Evolutionary conservation across 805 yeast species (phyloP).

Genomic region (Metschnikowia peoriensis): DNA sequence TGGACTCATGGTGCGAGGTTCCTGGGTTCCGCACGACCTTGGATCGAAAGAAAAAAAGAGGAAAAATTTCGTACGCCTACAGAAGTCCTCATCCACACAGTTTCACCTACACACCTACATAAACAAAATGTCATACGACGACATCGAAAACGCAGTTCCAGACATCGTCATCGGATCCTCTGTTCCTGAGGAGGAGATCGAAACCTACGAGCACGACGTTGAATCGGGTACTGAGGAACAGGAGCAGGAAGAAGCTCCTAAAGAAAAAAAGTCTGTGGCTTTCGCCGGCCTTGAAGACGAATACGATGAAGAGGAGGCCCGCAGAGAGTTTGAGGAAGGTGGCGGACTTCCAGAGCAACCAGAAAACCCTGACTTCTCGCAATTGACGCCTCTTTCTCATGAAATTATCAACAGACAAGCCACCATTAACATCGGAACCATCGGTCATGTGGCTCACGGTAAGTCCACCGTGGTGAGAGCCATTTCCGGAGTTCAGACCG

Average conservation of each 20-base stretch:
- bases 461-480: constrained; percentile 92
- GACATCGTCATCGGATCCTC: constrained; percentile 72
- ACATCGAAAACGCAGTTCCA: constrained; percentile 82
- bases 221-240: constrained; percentile 47
- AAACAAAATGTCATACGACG: constrained; percentile 61
- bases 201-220: constrained; percentile 52
- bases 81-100: neutral
- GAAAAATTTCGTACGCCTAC: constrained; percentile 9
- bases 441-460: constrained; percentile 96
- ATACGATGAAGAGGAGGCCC: constrained; percentile 71
- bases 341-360: constrained; percentile 99
- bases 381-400: constrained; percentile 83
- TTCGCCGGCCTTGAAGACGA: constrained; percentile 73
- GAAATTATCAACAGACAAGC: constrained; percentile 99
- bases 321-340: constrained; percentile 91
- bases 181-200: constrained; percentile 37
- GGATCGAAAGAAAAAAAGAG: constrained; percentile 7
- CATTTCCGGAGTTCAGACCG: constrained; percentile 98
- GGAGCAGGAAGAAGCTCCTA: constrained; percentile 36
- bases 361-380: constrained; percentile 75
- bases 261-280: constrained; percentile 70
- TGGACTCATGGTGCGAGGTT: no score
- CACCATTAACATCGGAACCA: constrained; percentile 96
- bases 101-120: constrained; percentile 1
- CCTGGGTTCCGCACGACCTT: constrained; percentile 7